Evolutionary conservation across 2,329 filamentous ascomycete genomes (phyloP).

Genomic region (Epicoccum sorghinum): DNA sequence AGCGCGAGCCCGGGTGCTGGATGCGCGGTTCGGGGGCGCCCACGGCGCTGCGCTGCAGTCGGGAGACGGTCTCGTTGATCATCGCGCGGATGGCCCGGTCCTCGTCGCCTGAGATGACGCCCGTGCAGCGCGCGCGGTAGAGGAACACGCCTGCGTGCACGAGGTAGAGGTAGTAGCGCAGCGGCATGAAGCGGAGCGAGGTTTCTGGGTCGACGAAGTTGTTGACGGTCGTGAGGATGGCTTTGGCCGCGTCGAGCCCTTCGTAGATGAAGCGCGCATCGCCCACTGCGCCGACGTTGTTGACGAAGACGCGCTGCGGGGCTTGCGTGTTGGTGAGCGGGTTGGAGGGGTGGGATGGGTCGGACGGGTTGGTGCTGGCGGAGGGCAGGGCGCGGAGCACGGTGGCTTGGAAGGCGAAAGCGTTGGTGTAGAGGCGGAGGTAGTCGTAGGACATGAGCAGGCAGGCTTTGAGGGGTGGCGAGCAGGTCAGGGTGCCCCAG

Average conservation of each 20-base stretch:
- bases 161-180: constrained; percentile 57
- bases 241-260: constrained; percentile 57
- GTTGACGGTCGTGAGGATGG: constrained; percentile 57
- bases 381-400: constrained; percentile 55
- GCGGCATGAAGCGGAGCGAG: constrained; percentile 55
- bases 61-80: constrained; percentile 54
- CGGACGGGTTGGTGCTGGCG: constrained; percentile 10
- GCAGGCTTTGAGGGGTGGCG: constrained; percentile 69
- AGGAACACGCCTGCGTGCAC: constrained; percentile 58
- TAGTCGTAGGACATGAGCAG: constrained; percentile 75
- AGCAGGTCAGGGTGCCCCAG: constrained; percentile 71
- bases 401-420: constrained; percentile 77
- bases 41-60: constrained; percentile 53
- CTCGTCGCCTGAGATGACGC: constrained; percentile 55
- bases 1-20: constrained; percentile 56
- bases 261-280: constrained; percentile 59
- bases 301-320: constrained; percentile 54
- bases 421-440: constrained; percentile 74
- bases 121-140: constrained; percentile 55
- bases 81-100: constrained; percentile 54
- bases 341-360: constrained; percentile 6
- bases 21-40: constrained; percentile 39
- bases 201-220: constrained; percentile 57
- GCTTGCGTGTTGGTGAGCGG: not conserved
- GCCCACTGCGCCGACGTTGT: constrained; percentile 56